A percentile compares a stretch with the other conserved stretches of the same genome.
Conservation (phyloP, 2,329 filamentous ascomycete species). For the Neocucurbitaria cava region DNA sequence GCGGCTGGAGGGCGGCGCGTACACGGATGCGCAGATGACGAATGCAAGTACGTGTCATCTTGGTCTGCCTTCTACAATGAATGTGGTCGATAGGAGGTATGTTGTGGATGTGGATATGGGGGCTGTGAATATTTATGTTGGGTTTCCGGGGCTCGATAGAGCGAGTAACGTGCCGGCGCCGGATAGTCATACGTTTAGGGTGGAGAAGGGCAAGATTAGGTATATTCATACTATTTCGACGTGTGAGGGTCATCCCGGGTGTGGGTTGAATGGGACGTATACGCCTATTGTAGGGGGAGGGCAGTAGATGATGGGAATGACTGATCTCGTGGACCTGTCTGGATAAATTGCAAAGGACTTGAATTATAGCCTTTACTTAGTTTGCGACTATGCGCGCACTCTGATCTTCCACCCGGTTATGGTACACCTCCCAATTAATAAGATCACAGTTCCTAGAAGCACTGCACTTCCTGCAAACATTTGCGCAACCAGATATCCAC, state of each 20-base stretch:
- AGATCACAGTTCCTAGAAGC: conserved; percentile 33
- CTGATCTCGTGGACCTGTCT: too few species aligned
- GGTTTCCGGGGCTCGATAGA: conserved; percentile 29
- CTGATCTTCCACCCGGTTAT: conserved; percentile 40
- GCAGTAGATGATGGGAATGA: neutral
- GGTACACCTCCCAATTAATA: conserved; percentile 37
- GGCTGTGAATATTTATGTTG: conserved; percentile 31
- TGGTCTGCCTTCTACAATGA: conserved; percentile 29
- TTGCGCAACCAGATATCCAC: conserved; percentile 54
- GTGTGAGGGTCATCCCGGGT: conserved; percentile 28
- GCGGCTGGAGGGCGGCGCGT: conserved; percentile 33
- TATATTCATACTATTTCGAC: conserved; percentile 32
- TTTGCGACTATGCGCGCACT: conserved; percentile 28
- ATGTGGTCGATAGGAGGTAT: conserved; percentile 30
- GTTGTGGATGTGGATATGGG: conserved; percentile 36
- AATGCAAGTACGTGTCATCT: conserved; percentile 26
- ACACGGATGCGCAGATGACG: conserved; percentile 21
- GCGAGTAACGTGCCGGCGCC: conserved; percentile 19
- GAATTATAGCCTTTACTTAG: neutral
- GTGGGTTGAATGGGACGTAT: conserved; percentile 23
- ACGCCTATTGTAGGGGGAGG: conserved; percentile 2
- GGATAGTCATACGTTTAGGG: conserved; percentile 35
- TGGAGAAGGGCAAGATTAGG: conserved; percentile 31
- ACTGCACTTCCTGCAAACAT: conserved; percentile 48
- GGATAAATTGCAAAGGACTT: too few species aligned